A percentile compares a stretch with the other conserved stretches of the same genome.
phyloP scores from a whole-genome alignment of 225 moss, liverwort and hornwort genomes.

The Physcomitrellopsis africana region DNA sequence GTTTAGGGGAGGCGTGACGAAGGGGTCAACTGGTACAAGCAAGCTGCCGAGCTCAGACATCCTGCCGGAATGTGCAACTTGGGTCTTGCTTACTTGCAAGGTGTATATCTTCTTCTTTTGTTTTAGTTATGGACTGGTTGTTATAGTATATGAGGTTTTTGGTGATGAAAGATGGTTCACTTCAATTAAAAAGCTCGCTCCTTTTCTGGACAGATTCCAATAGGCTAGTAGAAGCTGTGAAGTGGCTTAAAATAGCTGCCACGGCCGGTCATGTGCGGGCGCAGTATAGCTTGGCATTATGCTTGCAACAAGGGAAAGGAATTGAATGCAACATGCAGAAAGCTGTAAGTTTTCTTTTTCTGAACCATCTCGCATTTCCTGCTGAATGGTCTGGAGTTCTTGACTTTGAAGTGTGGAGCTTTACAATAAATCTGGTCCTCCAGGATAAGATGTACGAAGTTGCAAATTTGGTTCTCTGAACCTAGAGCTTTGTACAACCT shows the following conservation, averaged over 20 bases:
- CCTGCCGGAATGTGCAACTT: conserved; percentile 84
- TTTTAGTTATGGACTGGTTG: conserved; percentile 8
- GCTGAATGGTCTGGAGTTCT: conserved; percentile 8
- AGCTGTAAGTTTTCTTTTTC: conserved; percentile 51
- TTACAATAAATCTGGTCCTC: neutral
- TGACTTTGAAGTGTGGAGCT: conserved; percentile 25
- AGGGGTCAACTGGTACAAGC: conserved; percentile 77
- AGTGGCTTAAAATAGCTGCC: conserved; percentile 70
- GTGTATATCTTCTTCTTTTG: conserved; percentile 29
- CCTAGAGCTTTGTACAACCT: conserved; percentile 13
- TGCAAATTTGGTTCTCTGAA: neutral
- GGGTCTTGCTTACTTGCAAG: conserved; percentile 79
- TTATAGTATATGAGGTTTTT: neutral
- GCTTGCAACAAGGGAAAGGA: conserved; percentile 84
- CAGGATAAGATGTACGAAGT: neutral
- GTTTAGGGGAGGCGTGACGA: conserved; percentile 69
- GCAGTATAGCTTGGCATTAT: conserved; percentile 81
- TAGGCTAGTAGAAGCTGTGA: conserved; percentile 64
- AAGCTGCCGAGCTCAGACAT: conserved; percentile 76
- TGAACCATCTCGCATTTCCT: conserved; percentile 12
- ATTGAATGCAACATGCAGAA: conserved; percentile 58
- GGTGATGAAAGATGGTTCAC: neutral
- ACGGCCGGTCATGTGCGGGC: conserved; percentile 72
- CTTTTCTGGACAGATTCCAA: conserved; percentile 53
- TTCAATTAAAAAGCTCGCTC: neutral